Base-by-base conservation (phyloP, 352 stramenopile species). In the Pythium monospermum region DNA sequence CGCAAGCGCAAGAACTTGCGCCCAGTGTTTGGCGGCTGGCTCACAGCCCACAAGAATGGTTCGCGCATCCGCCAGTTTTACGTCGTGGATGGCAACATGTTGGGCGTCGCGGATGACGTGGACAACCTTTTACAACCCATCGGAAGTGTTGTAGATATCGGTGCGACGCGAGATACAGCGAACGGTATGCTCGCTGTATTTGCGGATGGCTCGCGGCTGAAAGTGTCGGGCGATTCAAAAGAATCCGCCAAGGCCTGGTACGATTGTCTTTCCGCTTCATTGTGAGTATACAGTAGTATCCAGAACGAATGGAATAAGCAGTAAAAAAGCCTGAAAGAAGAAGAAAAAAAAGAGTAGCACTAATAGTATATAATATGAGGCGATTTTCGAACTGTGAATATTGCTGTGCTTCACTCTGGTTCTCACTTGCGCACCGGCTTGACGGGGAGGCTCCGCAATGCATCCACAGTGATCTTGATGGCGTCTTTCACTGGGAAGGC, bases 71-170 rank as follows among this genome's bases (percentile, higher is more conserved):
- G 83, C 19, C 72, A 79, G 37, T 94, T 87, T 48, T 94, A 82
- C 59, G 75, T 94, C 32, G 57, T 90, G 26, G 78, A 88, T n/a
- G 76, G 74, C 13, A 59, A 69, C 15, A 83, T 68, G 16, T 52
- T 94, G 2, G 81, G 83, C 8, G 64, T 77, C n/a, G 81, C 83
- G 18, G 81, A 83, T 48, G 83, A 91, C 55, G 82, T 94, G 11
- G 80, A 94, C 58, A 77, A 90, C 44, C 68, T 86, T 44, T 62
- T 91, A 10, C 63, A 86, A 46, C 71, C 69, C 23, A 73, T 90
- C 16, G 79, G 83, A 32, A 72, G 53, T 23, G 65, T 91, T 8
- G 68, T 83, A 7, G 76, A 87, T 30, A 70, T 91, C 1, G 57
- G 71, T 6, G 77, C 75, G 33, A 85, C 83, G 21, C 61, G 73